Conservation (phyloP, 1,139 yeast species). For the Suhomyces terraborum region DNA sequence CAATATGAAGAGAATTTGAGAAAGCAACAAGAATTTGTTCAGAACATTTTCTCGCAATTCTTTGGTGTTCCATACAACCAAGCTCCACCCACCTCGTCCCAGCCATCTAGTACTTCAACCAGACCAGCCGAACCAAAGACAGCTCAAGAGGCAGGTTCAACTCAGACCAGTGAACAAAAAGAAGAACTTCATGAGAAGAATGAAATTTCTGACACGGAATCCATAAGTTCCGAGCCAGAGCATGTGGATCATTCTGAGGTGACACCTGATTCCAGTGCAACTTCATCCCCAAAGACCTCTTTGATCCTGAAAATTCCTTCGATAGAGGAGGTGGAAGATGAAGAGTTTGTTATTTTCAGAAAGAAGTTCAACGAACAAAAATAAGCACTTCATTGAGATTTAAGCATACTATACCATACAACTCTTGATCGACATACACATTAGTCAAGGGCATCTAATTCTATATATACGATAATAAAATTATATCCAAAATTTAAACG, state of each 20-base stretch:
- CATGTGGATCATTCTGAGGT: conserved; percentile 16
- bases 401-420: not conserved
- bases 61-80: conserved; percentile 8
- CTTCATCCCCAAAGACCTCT: conserved; percentile 13
- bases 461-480: not conserved
- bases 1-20: conserved; percentile 14
- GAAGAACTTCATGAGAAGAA: not conserved
- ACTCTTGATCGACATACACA: no score
- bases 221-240: conserved; percentile 28
- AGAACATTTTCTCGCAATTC: conserved; percentile 10
- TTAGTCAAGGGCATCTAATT: not conserved
- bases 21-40: conserved; percentile 15
- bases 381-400: not conserved
- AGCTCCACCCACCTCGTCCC: not conserved
- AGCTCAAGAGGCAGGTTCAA: no score
- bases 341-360: conserved; percentile 44
- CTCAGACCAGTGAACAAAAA: not conserved
- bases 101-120: not conserved
- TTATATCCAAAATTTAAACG: not conserved
- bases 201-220: conserved; percentile 24
- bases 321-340: conserved; percentile 48
- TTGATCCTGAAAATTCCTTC: conserved; percentile 29
- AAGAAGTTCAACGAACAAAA: conserved; percentile 36
- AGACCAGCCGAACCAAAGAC: not conserved
- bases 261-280: conserved; percentile 16